Evolutionary conservation across 2,329 filamentous ascomycete species (phyloP).

Genomic region (Penicillium sp.): DNA sequence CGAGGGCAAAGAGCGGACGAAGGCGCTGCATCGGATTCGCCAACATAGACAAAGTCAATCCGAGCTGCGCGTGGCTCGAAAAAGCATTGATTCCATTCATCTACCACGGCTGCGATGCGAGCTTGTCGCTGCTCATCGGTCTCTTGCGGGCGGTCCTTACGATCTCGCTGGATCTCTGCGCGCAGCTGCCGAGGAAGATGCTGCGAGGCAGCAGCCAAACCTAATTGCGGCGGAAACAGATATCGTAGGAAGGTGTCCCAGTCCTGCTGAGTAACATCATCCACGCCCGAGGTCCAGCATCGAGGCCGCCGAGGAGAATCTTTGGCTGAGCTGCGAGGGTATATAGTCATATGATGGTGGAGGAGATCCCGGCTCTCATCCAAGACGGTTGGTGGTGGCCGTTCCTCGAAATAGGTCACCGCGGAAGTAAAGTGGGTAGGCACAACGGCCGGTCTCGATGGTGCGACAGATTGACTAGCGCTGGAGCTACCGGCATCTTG

Average conservation of each 20-base stretch:
- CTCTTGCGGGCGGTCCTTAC: slow-evolving; percentile 51
- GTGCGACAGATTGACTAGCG: slow-evolving; percentile 13
- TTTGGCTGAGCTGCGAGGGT: slow-evolving; percentile 48
- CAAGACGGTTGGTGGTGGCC: slow-evolving; percentile 37
- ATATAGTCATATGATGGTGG: slow-evolving; percentile 49
- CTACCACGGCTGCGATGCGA: slow-evolving; percentile 47
- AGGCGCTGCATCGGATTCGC: slow-evolving; percentile 40
- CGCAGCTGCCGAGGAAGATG: slow-evolving; percentile 47
- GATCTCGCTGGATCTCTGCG: slow-evolving; percentile 49
- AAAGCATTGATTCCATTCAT: slow-evolving; percentile 53
- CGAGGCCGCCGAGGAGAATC: slow-evolving; percentile 51
- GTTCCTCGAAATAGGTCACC: slow-evolving; percentile 47
- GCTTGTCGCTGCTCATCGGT: slow-evolving; percentile 47
- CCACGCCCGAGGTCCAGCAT: slow-evolving; percentile 44
- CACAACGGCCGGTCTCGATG: slow-evolving; percentile 22
- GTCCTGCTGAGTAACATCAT: slow-evolving; percentile 49
- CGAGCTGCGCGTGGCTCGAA: slow-evolving; percentile 46
- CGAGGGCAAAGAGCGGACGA: slow-evolving; percentile 47
- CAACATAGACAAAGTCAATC: slow-evolving; percentile 45
- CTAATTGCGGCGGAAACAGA: slow-evolving; percentile 49
- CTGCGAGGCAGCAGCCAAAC: slow-evolving; percentile 44
- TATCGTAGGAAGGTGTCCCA: slow-evolving; percentile 53
- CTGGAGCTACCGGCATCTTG: slow-evolving; percentile 29
- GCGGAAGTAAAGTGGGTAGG: slow-evolving; percentile 46
- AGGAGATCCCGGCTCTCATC: slow-evolving; percentile 36